phyloP scores from a whole-genome alignment of 2,329 filamentous ascomycete genomes.

The Ophidiomyces ophidiicola region DNA sequence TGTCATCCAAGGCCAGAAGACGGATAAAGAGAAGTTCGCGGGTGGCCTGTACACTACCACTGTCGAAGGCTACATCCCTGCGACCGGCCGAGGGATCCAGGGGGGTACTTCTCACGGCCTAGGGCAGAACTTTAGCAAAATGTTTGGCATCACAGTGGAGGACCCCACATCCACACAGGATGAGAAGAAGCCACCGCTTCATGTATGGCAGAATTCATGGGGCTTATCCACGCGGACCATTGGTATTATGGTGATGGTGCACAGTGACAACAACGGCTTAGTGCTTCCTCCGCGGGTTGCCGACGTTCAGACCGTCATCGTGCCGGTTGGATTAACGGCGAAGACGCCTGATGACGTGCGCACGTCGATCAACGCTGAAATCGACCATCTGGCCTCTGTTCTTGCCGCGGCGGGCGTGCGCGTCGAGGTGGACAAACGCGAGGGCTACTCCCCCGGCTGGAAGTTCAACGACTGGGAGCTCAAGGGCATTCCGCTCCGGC shows the following conservation, averaged over 20 bases:
- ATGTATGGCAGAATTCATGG: conserved; percentile 99
- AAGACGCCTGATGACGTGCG: conserved; percentile 72
- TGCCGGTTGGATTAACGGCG: conserved; percentile 86
- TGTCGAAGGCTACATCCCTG: conserved; percentile 90
- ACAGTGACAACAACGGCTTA: conserved; percentile 89
- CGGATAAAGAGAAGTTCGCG: conserved; percentile 95
- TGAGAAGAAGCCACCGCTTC: conserved; percentile 64
- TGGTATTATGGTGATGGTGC: conserved; percentile 97
- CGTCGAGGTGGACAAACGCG: conserved; percentile 68
- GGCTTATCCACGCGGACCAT: conserved; percentile 94
- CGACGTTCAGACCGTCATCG: conserved; percentile 71
- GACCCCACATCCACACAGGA: conserved; percentile 62
- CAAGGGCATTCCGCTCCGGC: conserved; percentile 81
- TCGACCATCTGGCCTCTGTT: conserved; percentile 56
- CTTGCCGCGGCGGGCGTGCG: conserved; percentile 65
- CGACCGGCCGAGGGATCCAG: conserved; percentile 92
- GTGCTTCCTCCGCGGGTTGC: conserved; percentile 85
- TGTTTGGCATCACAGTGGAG: conserved; percentile 97
- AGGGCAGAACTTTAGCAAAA: conserved; percentile 97
- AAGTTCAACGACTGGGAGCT: conserved; percentile 99
- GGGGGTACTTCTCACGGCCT: conserved; percentile 88
- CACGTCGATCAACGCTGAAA: conserved; percentile 60
- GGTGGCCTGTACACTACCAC: conserved; percentile 95
- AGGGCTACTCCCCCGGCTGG: conserved; percentile 85
- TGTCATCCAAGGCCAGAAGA: conserved; percentile 87